Percentiles rank a stretch among this genome's conserved stretches.
Evolutionary conservation across 2,329 filamentous ascomycete genomes (phyloP).

Genomic region (Pseudogymnoascus sp.): DNA sequence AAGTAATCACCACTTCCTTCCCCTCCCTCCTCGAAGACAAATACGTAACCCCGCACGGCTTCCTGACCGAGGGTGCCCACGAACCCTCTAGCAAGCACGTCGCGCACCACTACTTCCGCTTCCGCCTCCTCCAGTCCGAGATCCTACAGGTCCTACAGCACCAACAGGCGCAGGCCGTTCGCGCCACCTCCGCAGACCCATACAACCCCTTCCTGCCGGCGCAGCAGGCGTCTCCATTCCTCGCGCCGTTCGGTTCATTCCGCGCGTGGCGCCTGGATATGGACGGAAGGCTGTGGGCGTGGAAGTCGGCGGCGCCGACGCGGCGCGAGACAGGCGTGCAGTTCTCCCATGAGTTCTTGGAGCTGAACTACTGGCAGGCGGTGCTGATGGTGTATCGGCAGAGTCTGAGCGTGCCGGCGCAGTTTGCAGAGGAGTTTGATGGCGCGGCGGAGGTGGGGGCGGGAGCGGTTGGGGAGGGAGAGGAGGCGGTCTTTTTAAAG

Average conservation of each 20-base stretch:
- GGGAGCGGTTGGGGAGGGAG: constrained; percentile 48
- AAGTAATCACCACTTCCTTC: constrained; percentile 91
- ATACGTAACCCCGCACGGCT: constrained; percentile 74
- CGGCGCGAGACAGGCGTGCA: constrained; percentile 74
- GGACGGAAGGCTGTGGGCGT: constrained; percentile 71
- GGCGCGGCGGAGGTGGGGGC: constrained; percentile 48
- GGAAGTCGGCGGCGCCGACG: constrained; percentile 75
- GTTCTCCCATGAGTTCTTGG: constrained; percentile 82
- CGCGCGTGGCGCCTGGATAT: constrained; percentile 82
- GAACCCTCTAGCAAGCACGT: constrained; percentile 83
- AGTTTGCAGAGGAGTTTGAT: constrained; percentile 71
- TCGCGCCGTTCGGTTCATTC: constrained; percentile 77
- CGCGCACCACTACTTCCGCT: constrained; percentile 82
- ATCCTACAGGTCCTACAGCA: constrained; percentile 90
- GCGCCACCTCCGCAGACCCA: constrained; percentile 54
- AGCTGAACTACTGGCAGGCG: constrained; percentile 96
- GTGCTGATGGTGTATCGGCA: constrained; percentile 94
- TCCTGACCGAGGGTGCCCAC: constrained; percentile 47
- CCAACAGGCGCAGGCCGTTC: constrained; percentile 74
- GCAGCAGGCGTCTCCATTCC: constrained; percentile 73
- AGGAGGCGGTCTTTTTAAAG: constrained; percentile 87
- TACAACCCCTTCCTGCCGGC: constrained; percentile 68
- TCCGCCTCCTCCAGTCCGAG: constrained; percentile 84
- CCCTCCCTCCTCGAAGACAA: constrained; percentile 81
- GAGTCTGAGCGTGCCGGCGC: constrained; percentile 74